These are phyloP conservation scores for Potentilla sterilis DNA, from an alignment of 306 rosid genomes.

Conservation along the genomic window DNA sequence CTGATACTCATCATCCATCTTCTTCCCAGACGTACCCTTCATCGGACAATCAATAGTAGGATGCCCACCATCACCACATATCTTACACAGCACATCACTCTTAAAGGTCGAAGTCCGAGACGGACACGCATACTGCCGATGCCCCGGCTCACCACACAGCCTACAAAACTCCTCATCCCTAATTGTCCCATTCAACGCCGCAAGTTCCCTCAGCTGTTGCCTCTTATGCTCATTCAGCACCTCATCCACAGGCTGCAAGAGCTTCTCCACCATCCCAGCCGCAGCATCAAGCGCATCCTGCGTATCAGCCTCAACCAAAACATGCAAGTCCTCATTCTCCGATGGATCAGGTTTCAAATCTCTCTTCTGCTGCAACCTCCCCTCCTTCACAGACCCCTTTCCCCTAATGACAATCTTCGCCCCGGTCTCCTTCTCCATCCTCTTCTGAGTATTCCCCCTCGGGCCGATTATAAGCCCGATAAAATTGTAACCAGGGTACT, in stretches of 20 bases:
- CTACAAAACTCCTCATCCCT: conserved; percentile 96
- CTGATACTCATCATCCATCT: conserved; percentile 82
- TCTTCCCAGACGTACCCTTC: conserved; percentile 70
- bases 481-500: conserved; percentile 92
- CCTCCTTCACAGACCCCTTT: conserved; percentile 93
- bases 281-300: conserved; percentile 92
- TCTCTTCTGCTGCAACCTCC: conserved; percentile 93
- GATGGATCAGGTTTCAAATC: conserved; percentile 91
- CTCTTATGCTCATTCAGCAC: conserved; percentile 97
- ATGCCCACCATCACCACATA: conserved; percentile 98
- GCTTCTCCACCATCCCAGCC: conserved; percentile 98
- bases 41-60: conserved; percentile 97
- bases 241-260: conserved; percentile 96
- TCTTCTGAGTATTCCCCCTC: conserved; percentile 92
- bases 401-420: conserved; percentile 96
- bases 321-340: conserved; percentile 95
- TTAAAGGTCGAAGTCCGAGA: conserved; percentile 83
- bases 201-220: conserved; percentile 96
- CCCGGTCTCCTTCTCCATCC: conserved; percentile 98
- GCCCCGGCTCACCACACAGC: conserved; percentile 97
- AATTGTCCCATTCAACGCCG: conserved; percentile 91
- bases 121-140: conserved; percentile 91
- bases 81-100: conserved; percentile 87
- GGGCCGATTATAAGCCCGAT: conserved; percentile 97
- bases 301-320: conserved; percentile 91